Percentiles rank a stretch among this genome's conserved stretches.
Conservation (phyloP, 768 basidiomycete species). For the Tylopilus subfusipes region DNA sequence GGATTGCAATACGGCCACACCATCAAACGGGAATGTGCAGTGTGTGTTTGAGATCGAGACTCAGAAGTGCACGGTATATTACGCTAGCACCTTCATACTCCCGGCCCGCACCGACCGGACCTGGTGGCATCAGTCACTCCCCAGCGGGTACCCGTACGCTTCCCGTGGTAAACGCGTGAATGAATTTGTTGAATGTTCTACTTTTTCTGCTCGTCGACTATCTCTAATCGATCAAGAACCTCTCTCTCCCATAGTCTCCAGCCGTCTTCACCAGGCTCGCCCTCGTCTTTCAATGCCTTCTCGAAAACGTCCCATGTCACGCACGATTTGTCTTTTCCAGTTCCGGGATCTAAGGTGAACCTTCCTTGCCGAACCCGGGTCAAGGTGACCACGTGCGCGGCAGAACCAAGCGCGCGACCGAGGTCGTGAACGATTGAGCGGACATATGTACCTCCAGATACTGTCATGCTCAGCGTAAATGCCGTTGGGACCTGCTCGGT, state of each 20-base stretch:
- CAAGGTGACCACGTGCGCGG: conserved; percentile 91
- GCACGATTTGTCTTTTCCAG: conserved; percentile 56
- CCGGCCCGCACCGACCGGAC: too few relatives aligned
- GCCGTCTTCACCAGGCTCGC: conserved; percentile 62
- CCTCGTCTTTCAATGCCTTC: conserved; percentile 49
- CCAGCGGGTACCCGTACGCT: too few relatives aligned
- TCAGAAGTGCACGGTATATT: too few relatives aligned
- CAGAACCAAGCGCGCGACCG: conserved; percentile 76
- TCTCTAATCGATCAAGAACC: conserved; percentile 63
- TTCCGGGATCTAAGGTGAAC: conserved; percentile 53
- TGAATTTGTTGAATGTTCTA: conserved; percentile 1
- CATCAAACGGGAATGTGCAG: too few relatives aligned
- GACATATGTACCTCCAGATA: conserved; percentile 96
- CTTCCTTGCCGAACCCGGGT: conserved; percentile 86
- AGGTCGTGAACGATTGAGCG: conserved; percentile 94
- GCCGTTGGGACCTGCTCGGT: conserved; percentile 55
- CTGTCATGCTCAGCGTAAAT: conserved; percentile 88
- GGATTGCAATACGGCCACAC: too few relatives aligned
- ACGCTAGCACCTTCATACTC: too few relatives aligned
- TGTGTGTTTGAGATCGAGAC: too few relatives aligned
- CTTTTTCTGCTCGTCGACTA: conserved; percentile 39
- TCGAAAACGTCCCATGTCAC: conserved; percentile 75
- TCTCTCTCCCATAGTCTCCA: conserved; percentile 80
- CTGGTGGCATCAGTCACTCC: background rate
- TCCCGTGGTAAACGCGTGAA: background rate